These are phyloP conservation scores for Boletus eberwhitei DNA, from an alignment of 768 basidiomycete species.

Conservation along the genomic window DNA sequence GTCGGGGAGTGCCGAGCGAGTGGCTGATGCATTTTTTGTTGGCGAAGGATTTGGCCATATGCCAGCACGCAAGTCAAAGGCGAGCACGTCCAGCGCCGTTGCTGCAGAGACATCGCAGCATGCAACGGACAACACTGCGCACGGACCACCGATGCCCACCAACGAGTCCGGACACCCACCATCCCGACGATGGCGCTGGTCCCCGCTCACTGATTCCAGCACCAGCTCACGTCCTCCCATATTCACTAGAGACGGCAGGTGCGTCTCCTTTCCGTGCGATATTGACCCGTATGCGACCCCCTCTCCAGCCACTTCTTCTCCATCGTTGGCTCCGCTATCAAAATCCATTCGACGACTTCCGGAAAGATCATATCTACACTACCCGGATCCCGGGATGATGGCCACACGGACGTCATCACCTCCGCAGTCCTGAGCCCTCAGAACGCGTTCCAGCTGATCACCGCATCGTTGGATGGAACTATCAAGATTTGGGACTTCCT, in stretches of 20 bases:
- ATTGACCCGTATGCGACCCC: constrained; percentile 11
- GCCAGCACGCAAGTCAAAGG: constrained; percentile 47
- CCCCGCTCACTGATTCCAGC: constrained; percentile 64
- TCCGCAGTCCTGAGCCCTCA: constrained; percentile 74
- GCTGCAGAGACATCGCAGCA: constrained; percentile 8
- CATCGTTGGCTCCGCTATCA: constrained; percentile 74
- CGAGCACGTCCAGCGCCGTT: constrained; percentile 39
- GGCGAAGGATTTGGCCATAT: constrained; percentile 17
- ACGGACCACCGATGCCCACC: constrained; percentile 12
- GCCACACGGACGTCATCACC: constrained; percentile 57
- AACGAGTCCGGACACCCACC: neutral
- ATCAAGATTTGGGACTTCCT: constrained; percentile 93
- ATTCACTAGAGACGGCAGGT: constrained; percentile 91
- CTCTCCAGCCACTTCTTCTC: constrained; percentile 81
- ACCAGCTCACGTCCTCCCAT: constrained; percentile 65
- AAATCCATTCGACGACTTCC: constrained; percentile 78
- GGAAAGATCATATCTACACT: constrained; percentile 82
- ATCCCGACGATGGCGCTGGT: constrained; percentile 52
- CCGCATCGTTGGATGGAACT: constrained; percentile 78
- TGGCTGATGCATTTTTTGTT: constrained; percentile 25
- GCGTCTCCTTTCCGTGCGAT: constrained; percentile 18
- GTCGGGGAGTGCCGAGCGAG: constrained; percentile 20
- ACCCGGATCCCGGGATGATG: constrained; percentile 46
- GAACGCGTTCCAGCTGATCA: constrained; percentile 88
- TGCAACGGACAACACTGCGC: constrained; percentile 9